Percentiles rank a stretch among this genome's conserved stretches.
These are phyloP conservation scores for Podaxis sp. DNA, from an alignment of 768 basidiomycete genomes.

Conservation along the genomic window DNA sequence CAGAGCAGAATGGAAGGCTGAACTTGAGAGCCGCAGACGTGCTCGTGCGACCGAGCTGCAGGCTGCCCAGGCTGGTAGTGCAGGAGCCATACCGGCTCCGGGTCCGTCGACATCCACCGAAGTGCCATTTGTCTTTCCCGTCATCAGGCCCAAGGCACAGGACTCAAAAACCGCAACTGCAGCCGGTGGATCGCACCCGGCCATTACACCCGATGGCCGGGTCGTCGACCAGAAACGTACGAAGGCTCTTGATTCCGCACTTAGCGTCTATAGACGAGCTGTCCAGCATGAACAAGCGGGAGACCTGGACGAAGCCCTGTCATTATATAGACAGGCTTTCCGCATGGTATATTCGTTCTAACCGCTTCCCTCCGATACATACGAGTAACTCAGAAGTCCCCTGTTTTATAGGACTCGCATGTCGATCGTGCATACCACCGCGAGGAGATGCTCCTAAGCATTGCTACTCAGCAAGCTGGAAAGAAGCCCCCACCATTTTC, in stretches of 20 bases:
- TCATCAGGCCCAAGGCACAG: background rate
- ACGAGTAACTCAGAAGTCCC: background rate
- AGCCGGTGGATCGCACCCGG: conserved; percentile 22
- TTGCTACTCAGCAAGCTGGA: conserved; percentile 25
- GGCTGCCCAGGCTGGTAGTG: conserved; percentile 5
- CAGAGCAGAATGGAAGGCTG: conserved; percentile 72
- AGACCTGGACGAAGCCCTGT: conserved; percentile 72
- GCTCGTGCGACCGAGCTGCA: conserved; percentile 5
- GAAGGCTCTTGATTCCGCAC: conserved; percentile 46
- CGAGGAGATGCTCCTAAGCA: conserved; percentile 49
- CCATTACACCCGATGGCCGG: conserved; percentile 23
- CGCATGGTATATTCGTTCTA: conserved; percentile 42
- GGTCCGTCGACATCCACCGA: conserved; percentile 8
- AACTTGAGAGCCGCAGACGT: conserved; percentile 48
- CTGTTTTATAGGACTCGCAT: conserved; percentile 47
- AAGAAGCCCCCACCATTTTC: conserved; percentile 12
- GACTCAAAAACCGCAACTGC: background rate
- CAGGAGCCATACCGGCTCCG: conserved; percentile 7
- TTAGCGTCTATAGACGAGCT: conserved; percentile 69
- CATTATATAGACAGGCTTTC: conserved; percentile 79
- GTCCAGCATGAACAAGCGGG: conserved; percentile 73
- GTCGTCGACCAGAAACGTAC: conserved; percentile 23
- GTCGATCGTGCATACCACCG: conserved; percentile 72
- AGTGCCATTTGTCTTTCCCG: background rate
- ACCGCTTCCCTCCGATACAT: conserved; percentile 5